Evolutionary conservation across 2,329 filamentous ascomycete genomes (phyloP), one percentile per base, ranked within the genome.

Genomic region (Thielaviopsis punctulata): DNA sequence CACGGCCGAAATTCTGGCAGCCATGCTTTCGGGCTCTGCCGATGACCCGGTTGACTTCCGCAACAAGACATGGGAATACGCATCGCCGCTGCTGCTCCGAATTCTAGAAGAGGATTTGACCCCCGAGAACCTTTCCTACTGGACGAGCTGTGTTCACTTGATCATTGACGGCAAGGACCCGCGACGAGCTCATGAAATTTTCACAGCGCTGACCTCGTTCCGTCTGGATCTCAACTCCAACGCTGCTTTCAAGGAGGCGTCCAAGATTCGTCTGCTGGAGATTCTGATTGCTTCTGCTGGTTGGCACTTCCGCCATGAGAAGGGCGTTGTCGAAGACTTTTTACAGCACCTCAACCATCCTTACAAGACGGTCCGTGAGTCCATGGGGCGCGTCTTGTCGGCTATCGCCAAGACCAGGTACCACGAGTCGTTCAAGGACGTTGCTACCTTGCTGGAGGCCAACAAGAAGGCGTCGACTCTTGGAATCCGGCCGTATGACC

Each of bases 171-270:
- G 83, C 10, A 90, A 92, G 61, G 92, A 98, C 65, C 90, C 92
- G 12, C 79, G 93, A 45, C 80, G 90, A 57, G 81, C 81, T 2
- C 88, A 84, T 71, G 90, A 94, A 58, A 75, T 98, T 57, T 77
- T 95, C 33, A 83, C 92, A 57, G 83, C 80, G 65, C 72, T 98
- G 19, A 78, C 84, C 46, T 79, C 81, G 51, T 96, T 96, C 76
- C 78, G 87, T 25, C 73, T 98, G 9, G 92, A 98, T 63, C 90
- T 96, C 82, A 73, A 79, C 5, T 95, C 90, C 0, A 95, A 96
- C 62, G 92, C 93, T 3, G 92, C 92, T 0, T 98, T 98, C 75
- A 98, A 98, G 65, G 93, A 98, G 64, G 95, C 90, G 52, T 93
- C 90, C 24, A 95, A 96, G 69, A 86, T 98, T 15, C 83, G 92